Conservation (phyloP, 2,329 filamentous ascomycete genomes). For the Penicillium sp. region DNA sequence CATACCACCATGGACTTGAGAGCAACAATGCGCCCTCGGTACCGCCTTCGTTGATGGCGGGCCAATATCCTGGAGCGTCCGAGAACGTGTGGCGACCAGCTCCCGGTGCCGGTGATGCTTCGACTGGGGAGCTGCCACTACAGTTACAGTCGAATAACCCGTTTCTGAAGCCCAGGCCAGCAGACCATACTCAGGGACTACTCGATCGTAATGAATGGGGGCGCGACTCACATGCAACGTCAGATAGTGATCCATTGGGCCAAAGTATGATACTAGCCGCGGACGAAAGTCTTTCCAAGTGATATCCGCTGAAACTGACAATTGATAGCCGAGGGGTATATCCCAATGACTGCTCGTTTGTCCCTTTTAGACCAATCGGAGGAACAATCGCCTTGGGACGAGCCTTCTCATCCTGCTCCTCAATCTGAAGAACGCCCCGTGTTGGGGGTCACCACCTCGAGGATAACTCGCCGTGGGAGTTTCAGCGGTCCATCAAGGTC, state of each 20-base stretch:
- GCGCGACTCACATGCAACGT: slow-evolving; percentile 22
- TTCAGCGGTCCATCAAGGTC: slow-evolving; percentile 19
- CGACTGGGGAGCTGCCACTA: slow-evolving; percentile 26
- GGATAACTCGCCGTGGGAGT: slow-evolving; percentile 20
- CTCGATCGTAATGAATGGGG: slow-evolving; percentile 22
- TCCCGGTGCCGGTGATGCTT: slow-evolving; percentile 8
- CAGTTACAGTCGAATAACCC: slow-evolving; percentile 42
- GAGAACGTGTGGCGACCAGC: slow-evolving; percentile 23
- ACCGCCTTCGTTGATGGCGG: slow-evolving; percentile 24
- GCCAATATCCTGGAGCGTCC: slow-evolving; percentile 21
- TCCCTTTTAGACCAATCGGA: slow-evolving; percentile 34
- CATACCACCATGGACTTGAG: slow-evolving; percentile 5
- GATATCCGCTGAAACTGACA: slow-evolving; percentile 13
- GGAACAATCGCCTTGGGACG: slow-evolving; percentile 29
- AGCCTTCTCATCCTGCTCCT: slow-evolving; percentile 14
- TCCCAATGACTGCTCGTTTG: slow-evolving; percentile 40
- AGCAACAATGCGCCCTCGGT: slow-evolving; percentile 15
- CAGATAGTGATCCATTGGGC: slow-evolving; percentile 30
- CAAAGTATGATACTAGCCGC: slow-evolving; percentile 29
- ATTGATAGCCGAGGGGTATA: slow-evolving; percentile 34
- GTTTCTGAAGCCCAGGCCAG: slow-evolving; percentile 32
- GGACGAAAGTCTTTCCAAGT: background rate
- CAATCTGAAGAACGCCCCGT: slow-evolving; percentile 8
- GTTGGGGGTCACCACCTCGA: slow-evolving; percentile 1
- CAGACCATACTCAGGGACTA: slow-evolving; percentile 20